A percentile compares a stretch with the other conserved stretches of the same genome.
phyloP scores from a whole-genome alignment of 73 alveolate genomes.

The Paramecium tetraurelia region DNA sequence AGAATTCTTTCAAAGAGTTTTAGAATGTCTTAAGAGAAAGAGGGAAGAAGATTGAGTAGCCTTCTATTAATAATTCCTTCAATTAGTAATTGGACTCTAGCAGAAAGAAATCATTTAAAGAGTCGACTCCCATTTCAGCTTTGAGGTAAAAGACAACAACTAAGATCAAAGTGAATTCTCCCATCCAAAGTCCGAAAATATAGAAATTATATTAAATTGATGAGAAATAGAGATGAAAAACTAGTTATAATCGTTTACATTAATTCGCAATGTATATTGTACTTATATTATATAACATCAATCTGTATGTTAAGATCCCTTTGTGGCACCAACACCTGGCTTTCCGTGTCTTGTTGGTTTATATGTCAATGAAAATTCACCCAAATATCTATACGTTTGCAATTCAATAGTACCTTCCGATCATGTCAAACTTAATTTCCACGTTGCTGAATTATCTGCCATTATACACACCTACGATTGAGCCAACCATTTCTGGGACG shows the following conservation, averaged over 20 bases:
- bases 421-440: conserved; percentile 96
- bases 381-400: conserved; percentile 63
- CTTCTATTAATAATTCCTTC: background rate
- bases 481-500: conserved; percentile 92
- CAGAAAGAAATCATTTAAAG: background rate
- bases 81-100: background rate
- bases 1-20: background rate
- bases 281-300: conserved; percentile 15
- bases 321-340: conserved; percentile 82
- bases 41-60: background rate
- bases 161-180: background rate
- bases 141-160: background rate
- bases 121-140: background rate
- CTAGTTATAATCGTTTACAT: background rate
- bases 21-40: background rate
- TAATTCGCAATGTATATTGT: background rate
- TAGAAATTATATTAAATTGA: conserved; percentile 10
- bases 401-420: conserved; percentile 70
- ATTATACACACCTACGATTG: conserved; percentile 89
- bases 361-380: conserved; percentile 75
- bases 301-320: conserved; percentile 59
- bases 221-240: background rate
- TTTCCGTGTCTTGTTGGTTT: conserved; percentile 77
- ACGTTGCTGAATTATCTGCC: conserved; percentile 90
- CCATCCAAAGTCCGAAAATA: background rate